Evolutionary conservation across 2,329 filamentous ascomycete genomes (phyloP).

Genomic region (Neofusicoccum parvum): DNA sequence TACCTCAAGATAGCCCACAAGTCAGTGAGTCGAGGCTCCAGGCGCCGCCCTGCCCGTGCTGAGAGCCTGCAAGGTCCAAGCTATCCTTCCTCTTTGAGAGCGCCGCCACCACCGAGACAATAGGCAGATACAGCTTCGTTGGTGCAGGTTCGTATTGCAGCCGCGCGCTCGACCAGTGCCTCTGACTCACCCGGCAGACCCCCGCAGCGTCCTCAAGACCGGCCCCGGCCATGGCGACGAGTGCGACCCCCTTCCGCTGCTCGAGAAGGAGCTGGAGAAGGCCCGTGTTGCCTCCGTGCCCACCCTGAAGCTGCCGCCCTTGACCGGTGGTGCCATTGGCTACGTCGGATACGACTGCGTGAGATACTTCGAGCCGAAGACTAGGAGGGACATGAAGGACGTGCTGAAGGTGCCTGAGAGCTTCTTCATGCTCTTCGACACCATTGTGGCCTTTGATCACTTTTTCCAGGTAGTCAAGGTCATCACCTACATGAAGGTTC

Average conservation of each 20-base stretch:
- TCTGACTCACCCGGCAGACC: conserved; percentile 45
- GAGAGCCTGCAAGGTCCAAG: conserved; percentile 52
- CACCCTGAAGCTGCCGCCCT: conserved; percentile 76
- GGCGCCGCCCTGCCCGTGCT: conserved; percentile 16
- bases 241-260: conserved; percentile 78
- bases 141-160: conserved; percentile 64
- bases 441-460: conserved; percentile 89
- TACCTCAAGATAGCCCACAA: conserved; percentile 87
- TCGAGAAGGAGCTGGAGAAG: conserved; percentile 78
- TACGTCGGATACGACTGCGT: conserved; percentile 99
- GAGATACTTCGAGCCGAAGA: conserved; percentile 96
- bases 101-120: conserved; percentile 84
- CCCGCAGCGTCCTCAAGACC: conserved; percentile 79
- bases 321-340: conserved; percentile 91
- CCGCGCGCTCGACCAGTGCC: not conserved
- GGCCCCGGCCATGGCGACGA: conserved; percentile 84
- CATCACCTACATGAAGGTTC: conserved; percentile 83
- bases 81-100: conserved; percentile 96
- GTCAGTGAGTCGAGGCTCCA: conserved; percentile 48
- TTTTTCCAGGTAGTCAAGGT: conserved; percentile 93
- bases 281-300: conserved; percentile 82
- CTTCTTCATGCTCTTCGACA: conserved; percentile 96
- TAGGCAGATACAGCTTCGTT: conserved; percentile 94
- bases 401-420: conserved; percentile 87
- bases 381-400: conserved; percentile 85